Evolutionary conservation across 2,329 filamentous ascomycete genomes (phyloP).

Genomic region (Microdochium paspali): DNA sequence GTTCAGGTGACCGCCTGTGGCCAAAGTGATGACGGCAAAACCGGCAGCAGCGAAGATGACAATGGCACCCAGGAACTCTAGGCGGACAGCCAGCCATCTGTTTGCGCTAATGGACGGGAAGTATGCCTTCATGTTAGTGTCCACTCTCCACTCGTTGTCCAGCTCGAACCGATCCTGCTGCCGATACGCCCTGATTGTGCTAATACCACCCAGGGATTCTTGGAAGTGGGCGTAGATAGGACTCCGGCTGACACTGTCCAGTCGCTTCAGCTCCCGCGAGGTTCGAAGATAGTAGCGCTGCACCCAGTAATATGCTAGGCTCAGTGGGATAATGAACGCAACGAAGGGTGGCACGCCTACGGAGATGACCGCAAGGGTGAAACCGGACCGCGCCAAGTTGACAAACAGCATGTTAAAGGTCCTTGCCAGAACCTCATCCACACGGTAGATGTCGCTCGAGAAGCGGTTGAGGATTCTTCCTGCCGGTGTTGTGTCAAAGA

Average conservation of each 20-base stretch:
- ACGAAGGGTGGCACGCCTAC: conserved; percentile 73
- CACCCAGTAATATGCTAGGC: conserved; percentile 78
- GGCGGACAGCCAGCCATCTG: conserved; percentile 86
- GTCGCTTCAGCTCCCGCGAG: conserved; percentile 88
- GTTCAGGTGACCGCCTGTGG: conserved; percentile 52
- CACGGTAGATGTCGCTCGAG: conserved; percentile 74
- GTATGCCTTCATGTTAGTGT: conserved; percentile 88
- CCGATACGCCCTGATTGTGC: conserved; percentile 89
- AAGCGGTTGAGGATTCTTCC: conserved; percentile 97
- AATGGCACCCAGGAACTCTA: conserved; percentile 90
- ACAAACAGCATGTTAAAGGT: conserved; percentile 96
- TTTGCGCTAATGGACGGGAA: conserved; percentile 93
- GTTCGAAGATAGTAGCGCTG: conserved; percentile 96
- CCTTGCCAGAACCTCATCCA: conserved; percentile 89
- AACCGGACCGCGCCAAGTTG: conserved; percentile 64
- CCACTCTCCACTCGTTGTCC: conserved; percentile 96
- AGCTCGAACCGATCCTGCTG: conserved; percentile 80
- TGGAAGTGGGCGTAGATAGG: conserved; percentile 99
- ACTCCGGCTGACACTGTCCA: conserved; percentile 91
- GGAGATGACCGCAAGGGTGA: conserved; percentile 82
- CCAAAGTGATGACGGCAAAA: conserved; percentile 73
- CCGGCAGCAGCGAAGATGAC: conserved; percentile 85
- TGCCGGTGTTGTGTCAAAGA: conserved; percentile 94
- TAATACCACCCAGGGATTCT: conserved; percentile 87
- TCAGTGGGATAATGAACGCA: conserved; percentile 70